Evolutionary conservation across 768 basidiomycete species (phyloP).

Genomic region (Favolaschia claudopus): DNA sequence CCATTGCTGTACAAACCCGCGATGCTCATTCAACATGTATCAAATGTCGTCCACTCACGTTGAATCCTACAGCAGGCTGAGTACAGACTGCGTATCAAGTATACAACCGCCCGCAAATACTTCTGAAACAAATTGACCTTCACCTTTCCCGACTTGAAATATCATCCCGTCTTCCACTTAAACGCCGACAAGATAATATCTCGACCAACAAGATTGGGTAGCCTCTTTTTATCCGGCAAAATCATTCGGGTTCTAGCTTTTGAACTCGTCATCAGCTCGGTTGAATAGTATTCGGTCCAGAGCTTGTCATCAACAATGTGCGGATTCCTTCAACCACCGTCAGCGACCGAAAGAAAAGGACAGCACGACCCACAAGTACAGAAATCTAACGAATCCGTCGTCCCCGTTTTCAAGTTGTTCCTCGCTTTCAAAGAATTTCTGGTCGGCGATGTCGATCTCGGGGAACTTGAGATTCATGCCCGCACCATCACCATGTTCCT

Average conservation of each 20-base stretch:
- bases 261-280: background rate
- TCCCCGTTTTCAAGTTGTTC: background rate
- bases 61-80: too few species aligned
- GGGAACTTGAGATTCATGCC: background rate
- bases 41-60: too few species aligned
- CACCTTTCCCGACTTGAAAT: too few species aligned
- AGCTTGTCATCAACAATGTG: background rate
- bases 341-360: too few species aligned
- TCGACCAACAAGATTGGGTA: background rate
- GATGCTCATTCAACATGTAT: too few species aligned
- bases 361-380: too few species aligned
- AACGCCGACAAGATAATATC: too few species aligned
- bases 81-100: too few species aligned
- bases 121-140: too few species aligned
- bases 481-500: background rate
- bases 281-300: constrained; percentile 1
- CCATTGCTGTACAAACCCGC: too few species aligned
- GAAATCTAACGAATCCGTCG: constrained; percentile 13
- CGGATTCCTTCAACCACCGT: background rate
- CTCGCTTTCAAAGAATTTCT: background rate
- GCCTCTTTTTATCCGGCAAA: background rate
- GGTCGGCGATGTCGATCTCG: background rate
- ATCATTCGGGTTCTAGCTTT: background rate
- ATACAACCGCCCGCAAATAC: too few species aligned
- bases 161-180: too few species aligned